Evolutionary conservation across 805 yeast genomes (phyloP).

Genomic region (Wickerhamomyces pijperi): DNA sequence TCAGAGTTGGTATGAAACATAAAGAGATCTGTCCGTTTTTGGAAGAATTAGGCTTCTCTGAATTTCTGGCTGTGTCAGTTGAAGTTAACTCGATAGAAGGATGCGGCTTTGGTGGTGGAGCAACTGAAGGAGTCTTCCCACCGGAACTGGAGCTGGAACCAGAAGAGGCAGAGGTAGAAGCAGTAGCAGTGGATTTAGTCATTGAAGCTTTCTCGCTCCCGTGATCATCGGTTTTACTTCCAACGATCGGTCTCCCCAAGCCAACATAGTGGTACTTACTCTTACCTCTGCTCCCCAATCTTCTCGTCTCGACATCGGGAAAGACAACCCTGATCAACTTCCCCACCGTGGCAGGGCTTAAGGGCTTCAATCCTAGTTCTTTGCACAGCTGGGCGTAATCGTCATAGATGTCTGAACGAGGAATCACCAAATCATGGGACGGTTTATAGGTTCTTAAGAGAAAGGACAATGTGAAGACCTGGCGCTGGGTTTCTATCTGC

Average conservation of each 20-base stretch:
- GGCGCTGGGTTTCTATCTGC: conserved; percentile 48
- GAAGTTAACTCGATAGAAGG: too few species aligned
- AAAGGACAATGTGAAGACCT: conserved; percentile 77
- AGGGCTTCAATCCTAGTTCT: conserved; percentile 40
- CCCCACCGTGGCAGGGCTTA: conserved; percentile 72
- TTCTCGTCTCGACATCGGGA: conserved; percentile 58
- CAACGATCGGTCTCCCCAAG: conserved; percentile 25
- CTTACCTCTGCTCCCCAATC: conserved; percentile 71
- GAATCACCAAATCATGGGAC: conserved; percentile 41
- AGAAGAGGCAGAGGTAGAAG: too few species aligned
- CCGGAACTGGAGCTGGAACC: too few species aligned
- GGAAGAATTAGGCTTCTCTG: too few species aligned
- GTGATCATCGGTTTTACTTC: too few species aligned
- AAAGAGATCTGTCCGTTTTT: too few species aligned
- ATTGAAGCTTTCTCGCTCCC: too few species aligned
- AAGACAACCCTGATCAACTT: conserved; percentile 51
- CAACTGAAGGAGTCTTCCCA: too few species aligned
- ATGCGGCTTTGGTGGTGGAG: too few species aligned
- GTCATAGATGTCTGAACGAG: conserved; percentile 58
- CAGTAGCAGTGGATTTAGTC: too few species aligned
- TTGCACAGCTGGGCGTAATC: conserved; percentile 50
- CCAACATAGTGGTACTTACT: conserved; percentile 80
- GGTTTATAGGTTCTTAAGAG: conserved; percentile 52
- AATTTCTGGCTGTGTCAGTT: too few species aligned
- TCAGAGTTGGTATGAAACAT: too few species aligned